Evolutionary conservation across 1,284 basidiomycete species (phyloP).

Genomic region (Sutorius eximius): DNA sequence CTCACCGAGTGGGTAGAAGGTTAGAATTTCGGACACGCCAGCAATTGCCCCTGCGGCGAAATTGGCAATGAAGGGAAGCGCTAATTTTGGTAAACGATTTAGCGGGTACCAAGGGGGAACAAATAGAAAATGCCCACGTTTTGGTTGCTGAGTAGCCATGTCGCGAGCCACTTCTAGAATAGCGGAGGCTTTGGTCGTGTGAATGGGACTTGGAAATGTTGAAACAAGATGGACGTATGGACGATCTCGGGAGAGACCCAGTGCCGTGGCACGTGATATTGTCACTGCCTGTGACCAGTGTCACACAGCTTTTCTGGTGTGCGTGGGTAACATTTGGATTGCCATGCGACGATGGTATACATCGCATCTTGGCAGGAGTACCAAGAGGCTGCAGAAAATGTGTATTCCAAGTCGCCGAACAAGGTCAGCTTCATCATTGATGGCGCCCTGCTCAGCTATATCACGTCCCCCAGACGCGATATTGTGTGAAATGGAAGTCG

Average conservation of each 20-base stretch:
- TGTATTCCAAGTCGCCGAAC: slow-evolving; percentile 76
- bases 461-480: slow-evolving; percentile 61
- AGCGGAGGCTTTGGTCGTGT: slow-evolving; percentile 4
- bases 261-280: slow-evolving; percentile 22
- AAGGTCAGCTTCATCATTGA: slow-evolving; percentile 49
- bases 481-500: slow-evolving; percentile 85
- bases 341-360: slow-evolving; percentile 59
- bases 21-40: slow-evolving; percentile 86
- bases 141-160: slow-evolving; percentile 44
- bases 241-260: slow-evolving; percentile 5
- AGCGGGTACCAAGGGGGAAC: not conserved
- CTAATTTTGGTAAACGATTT: slow-evolving; percentile 39
- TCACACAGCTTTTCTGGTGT: slow-evolving; percentile 8
- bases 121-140: slow-evolving; percentile 38
- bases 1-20: slow-evolving; percentile 90
- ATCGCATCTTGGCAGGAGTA: slow-evolving; percentile 82
- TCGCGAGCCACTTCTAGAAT: not conserved
- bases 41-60: slow-evolving; percentile 91
- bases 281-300: slow-evolving; percentile 14
- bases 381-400: slow-evolving; percentile 80
- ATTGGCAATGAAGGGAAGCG: slow-evolving; percentile 83
- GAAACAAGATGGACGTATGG: not conserved
- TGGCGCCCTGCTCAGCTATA: not conserved
- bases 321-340: slow-evolving; percentile 3
- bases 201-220: not conserved